A percentile compares a stretch with the other conserved stretches of the same genome.
Conservation (phyloP, 2,329 filamentous ascomycete species). For the Mycosphaerelloides madeirae region DNA sequence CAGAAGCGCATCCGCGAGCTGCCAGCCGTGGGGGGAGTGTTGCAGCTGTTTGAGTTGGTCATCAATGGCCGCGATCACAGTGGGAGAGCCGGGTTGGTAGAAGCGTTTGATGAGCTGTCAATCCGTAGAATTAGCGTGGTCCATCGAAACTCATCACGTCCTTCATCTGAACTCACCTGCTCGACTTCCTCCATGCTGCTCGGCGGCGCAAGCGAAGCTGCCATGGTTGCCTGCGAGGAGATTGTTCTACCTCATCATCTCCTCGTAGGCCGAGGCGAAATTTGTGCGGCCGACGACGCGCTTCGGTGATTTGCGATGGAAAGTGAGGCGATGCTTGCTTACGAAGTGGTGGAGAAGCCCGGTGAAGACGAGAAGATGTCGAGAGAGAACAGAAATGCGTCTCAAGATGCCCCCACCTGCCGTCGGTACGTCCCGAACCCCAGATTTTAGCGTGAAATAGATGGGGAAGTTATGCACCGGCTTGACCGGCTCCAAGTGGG, state of each 20-base stretch:
- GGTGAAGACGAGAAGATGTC: too few relatives aligned
- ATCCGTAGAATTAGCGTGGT: not conserved
- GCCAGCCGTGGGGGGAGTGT: constrained; percentile 76
- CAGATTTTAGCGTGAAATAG: not conserved
- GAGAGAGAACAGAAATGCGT: too few relatives aligned
- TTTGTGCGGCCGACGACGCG: too few relatives aligned
- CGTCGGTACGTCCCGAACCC: too few relatives aligned
- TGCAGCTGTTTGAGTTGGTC: constrained; percentile 74
- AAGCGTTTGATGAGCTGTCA: constrained; percentile 45
- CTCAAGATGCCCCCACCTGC: too few relatives aligned
- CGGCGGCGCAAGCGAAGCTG: constrained; percentile 10
- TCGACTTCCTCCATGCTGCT: constrained; percentile 19
- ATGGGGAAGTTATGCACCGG: too few relatives aligned
- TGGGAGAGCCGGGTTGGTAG: constrained; percentile 44
- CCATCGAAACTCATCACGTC: not conserved
- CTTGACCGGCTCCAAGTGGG: too few relatives aligned
- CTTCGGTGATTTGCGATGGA: too few relatives aligned
- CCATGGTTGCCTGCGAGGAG: not conserved
- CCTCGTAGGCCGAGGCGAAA: too few relatives aligned
- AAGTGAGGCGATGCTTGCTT: too few relatives aligned
- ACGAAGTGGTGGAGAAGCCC: not conserved
- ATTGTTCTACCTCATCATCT: too few relatives aligned
- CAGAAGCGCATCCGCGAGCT: constrained; percentile 72
- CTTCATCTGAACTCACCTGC: constrained; percentile 7
- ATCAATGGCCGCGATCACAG: constrained; percentile 55